A percentile compares a stretch with the other conserved stretches of the same genome.
Evolutionary conservation across 169 alveolate species (phyloP).

Genomic region (Toxoplasma gondii): DNA sequence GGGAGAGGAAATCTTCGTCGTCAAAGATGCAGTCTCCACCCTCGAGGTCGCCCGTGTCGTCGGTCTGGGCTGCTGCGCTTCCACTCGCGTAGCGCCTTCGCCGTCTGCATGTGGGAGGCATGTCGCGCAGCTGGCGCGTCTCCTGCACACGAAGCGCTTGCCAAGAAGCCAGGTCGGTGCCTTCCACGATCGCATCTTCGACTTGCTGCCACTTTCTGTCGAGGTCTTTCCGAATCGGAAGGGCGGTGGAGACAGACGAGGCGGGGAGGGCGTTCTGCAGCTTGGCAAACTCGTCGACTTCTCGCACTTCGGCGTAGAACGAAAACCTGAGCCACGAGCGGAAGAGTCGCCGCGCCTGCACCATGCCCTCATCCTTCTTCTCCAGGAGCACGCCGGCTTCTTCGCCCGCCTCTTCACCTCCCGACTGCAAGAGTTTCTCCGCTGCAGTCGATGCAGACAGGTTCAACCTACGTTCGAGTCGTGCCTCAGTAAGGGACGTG

Average conservation of each 20-base stretch:
- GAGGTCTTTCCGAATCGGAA: conserved; percentile 51
- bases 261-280: conserved; percentile 44
- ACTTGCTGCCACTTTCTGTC: conserved; percentile 60
- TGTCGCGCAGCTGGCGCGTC: background rate
- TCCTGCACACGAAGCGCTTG: conserved; percentile 34
- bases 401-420: background rate
- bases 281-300: conserved; percentile 34
- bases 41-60: background rate
- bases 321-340: conserved; percentile 39
- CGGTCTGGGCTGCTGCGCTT: background rate
- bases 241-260: conserved; percentile 30
- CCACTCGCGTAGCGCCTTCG: background rate
- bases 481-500: background rate
- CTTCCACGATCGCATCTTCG: conserved; percentile 55
- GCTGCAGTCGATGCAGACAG: background rate
- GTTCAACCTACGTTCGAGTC: background rate
- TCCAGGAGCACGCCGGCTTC: background rate
- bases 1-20: background rate
- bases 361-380: background rate
- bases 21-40: background rate
- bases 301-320: conserved; percentile 37
- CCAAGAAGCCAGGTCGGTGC: conserved; percentile 63
- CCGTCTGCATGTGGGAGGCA: background rate
- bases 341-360: conserved; percentile 51
- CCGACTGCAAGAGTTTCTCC: background rate